These are phyloP conservation scores for Globisporangium cederbergense DNA, from an alignment of 352 stramenopile genomes.

Conservation along the genomic window DNA sequence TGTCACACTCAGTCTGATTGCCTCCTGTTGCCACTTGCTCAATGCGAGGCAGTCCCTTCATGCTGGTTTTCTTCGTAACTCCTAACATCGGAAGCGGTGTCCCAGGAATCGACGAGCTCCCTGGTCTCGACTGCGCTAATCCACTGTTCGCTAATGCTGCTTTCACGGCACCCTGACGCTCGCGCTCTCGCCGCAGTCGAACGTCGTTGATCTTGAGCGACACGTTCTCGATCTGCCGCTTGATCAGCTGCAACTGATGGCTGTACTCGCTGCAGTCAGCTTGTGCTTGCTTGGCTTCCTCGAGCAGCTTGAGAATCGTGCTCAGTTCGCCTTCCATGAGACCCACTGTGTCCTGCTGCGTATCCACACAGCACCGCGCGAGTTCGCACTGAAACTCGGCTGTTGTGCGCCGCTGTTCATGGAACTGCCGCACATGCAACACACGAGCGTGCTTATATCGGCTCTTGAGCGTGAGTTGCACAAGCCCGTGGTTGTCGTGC, in stretches of 20 bases:
- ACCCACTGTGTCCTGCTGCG: constrained; percentile 35
- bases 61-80: neutral
- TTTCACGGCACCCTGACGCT: constrained; percentile 3
- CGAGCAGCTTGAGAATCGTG: constrained; percentile 26
- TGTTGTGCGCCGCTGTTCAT: constrained; percentile 18
- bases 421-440: constrained; percentile 20
- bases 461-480: constrained; percentile 18
- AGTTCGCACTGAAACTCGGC: constrained; percentile 30
- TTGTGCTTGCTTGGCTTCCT: constrained; percentile 37
- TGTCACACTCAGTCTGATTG: neutral
- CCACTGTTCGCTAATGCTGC: neutral
- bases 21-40: neutral
- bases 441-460: constrained; percentile 23
- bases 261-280: constrained; percentile 25
- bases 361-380: constrained; percentile 29
- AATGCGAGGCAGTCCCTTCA: neutral
- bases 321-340: constrained; percentile 37
- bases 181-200: constrained; percentile 11
- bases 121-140: constrained; percentile 7
- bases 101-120: constrained; percentile 3
- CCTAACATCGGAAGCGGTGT: neutral
- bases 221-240: constrained; percentile 52
- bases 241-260: constrained; percentile 33
- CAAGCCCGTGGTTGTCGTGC: constrained; percentile 16
- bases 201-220: constrained; percentile 45